Evolutionary conservation across 164 flowering plant species (phyloP), one percentile per base, ranked within the genome.

Genomic region (Warburgia ugandensis): DNA sequence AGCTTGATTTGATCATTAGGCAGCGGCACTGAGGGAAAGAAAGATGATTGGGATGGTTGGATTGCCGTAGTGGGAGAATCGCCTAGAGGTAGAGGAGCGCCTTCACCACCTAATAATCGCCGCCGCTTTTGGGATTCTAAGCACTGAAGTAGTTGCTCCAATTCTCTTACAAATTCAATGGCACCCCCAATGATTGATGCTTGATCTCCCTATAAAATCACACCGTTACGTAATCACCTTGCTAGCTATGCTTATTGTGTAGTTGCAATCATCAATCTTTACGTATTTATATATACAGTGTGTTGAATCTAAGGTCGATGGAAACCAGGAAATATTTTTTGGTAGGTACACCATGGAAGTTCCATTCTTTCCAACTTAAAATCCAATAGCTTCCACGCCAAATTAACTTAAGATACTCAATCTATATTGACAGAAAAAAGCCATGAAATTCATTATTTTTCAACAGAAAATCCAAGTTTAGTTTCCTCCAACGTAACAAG

Each of bases 121-220:
- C 94, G 67, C 33, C 96, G 63, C 56, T 91, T 91, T 57, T 91
- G 96, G 0, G 97, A 86, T 53, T 91, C 97, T 37, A 91, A 62
- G 61, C 96, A 91, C 39, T 91, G 94, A 14, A 91, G 83, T 0
- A 91, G 86, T 52, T 92, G 96, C 68, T 92, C 98, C 37, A 92
- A 48, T 53, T 92, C 98, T 38, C 94, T 77, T 56, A 92, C 95
- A 56, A 92, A 92, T 68, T 92, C 96, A 8, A 92, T 92, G 1
- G 98, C 95, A 58, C 98, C 98, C 1, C 96, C 98, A 5, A 92
- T 88, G 9, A 92, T 88, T 0, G 98, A 92, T 8, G 98, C 98
- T 75, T 92, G 98, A 67, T 91, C 98, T 45, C 96, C 98, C 98
- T 91, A 30, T 9, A 56, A 37, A 45, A 36, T 5, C 38, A 56